Evolutionary conservation across 75 land plant genomes (phyloP).

Genomic region (Sequoiadendron giganteum): DNA sequence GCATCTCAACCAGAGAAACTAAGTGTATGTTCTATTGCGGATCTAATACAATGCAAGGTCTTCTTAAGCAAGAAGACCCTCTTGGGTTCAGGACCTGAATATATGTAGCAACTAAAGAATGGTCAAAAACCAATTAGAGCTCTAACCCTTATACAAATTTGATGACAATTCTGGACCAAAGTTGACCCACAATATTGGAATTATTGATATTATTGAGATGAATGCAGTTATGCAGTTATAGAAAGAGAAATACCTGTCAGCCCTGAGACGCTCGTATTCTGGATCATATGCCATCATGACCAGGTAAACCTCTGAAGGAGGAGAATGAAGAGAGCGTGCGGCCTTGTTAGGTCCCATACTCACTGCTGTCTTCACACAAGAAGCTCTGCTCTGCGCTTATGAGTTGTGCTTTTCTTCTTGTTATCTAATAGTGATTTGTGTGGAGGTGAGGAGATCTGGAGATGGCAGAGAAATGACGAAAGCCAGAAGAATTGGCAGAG

Average conservation of each 20-base stretch:
- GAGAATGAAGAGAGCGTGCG: neutral
- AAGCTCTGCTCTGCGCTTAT: neutral
- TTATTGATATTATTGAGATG: too few species aligned
- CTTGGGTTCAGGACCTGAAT: too few species aligned
- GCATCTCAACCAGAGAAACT: too few species aligned
- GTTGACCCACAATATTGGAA: too few species aligned
- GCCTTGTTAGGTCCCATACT: neutral
- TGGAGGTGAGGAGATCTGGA: neutral
- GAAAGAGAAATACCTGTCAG: slow-evolving; percentile 24
- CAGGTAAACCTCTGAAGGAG: slow-evolving; percentile 16
- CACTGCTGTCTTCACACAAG: neutral
- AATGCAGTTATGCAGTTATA: too few species aligned
- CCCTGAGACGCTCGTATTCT: slow-evolving; percentile 46
- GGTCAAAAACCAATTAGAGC: too few species aligned
- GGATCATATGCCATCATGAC: slow-evolving; percentile 66
- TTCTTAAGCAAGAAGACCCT: too few species aligned
- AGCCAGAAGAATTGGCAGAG: neutral
- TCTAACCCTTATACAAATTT: too few species aligned
- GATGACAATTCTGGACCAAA: too few species aligned
- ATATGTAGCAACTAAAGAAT: too few species aligned
- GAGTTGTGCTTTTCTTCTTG: neutral
- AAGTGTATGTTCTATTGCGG: too few species aligned
- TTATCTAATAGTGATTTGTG: neutral
- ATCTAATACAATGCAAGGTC: too few species aligned
- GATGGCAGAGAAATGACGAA: neutral